These are phyloP conservation scores for Macrotyloma uniflorum DNA, from an alignment of 306 rosid species.

Conservation along the genomic window DNA sequence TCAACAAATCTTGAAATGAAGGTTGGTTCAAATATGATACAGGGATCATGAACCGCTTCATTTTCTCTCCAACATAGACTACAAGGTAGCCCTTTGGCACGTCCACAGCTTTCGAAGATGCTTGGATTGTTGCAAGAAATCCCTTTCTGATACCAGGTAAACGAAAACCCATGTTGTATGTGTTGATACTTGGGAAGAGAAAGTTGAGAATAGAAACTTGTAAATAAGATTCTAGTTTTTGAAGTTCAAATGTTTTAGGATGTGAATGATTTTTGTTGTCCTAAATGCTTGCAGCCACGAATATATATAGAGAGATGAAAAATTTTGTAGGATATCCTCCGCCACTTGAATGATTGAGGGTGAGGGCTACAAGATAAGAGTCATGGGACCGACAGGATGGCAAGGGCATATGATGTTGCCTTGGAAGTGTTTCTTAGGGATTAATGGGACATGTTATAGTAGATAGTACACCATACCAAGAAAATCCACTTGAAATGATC, in stretches of 20 bases:
- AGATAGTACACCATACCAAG: background rate
- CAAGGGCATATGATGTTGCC: background rate
- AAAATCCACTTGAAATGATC: background rate
- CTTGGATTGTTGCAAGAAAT: background rate
- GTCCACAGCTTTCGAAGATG: background rate
- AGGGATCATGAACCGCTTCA: background rate
- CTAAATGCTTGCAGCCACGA: background rate
- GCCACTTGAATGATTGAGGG: background rate
- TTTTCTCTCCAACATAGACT: conserved; percentile 1
- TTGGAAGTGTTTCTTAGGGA: background rate
- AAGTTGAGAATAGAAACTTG: background rate
- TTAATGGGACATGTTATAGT: background rate
- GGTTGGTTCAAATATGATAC: background rate
- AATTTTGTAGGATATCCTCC: background rate
- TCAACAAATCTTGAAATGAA: background rate
- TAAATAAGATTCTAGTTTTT: background rate
- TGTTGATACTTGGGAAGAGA: background rate
- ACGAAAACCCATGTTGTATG: background rate
- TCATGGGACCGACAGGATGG: background rate
- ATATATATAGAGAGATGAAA: background rate
- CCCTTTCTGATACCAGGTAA: background rate
- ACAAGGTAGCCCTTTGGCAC: background rate
- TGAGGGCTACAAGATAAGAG: background rate
- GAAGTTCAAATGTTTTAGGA: background rate
- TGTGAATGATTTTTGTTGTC: background rate